Evolutionary conservation across 1,284 basidiomycete species (phyloP), one percentile per base, ranked within the genome.

Genomic region (Marasmius tenuissimus): DNA sequence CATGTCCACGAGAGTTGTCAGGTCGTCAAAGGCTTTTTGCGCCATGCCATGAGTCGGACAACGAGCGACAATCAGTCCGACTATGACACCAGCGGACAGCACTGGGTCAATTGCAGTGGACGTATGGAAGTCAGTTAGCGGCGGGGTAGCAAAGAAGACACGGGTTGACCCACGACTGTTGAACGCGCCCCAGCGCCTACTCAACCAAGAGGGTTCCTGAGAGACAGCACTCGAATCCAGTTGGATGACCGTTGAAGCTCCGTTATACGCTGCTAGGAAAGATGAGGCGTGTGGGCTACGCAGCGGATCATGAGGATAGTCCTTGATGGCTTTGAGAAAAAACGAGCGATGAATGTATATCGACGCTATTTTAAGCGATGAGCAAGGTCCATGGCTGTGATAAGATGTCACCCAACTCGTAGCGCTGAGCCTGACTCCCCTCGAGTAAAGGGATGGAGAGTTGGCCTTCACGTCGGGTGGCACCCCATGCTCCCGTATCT

Each of bases 331-430:
- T 57, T 80, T 76, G 8, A 78, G 76, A 67, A 84, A 84, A 66
- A 76, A 84, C 55, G 71, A 73, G 27, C 82, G 72, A 66, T 85
- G 84, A 2, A 85, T 69, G 64, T 81, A 77, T 14, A 84, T 69
- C 42, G 83, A 66, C 34, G 81, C 83, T 85, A 47, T 8, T 18
- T 59, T 37, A 27, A 61, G 38, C 61, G 38, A 49, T 10, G 47
- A 82, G 71, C 82, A 81, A 14, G 72, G 66, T 2, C 80, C 78
- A 63, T 27, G 76, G 9, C n/a, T 18, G 20, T n/a, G 12, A 16
- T 7, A 54, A 12, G 16, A 35, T 11, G 8, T 18, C 18, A 51
- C 5, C 12, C 34, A 18, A 54, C 52, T 54, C 1, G 9, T 11
- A 18, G 52, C 27, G 34, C 34, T 18, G 14, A 54, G 18, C 34